Evolutionary conservation across 2,329 filamentous ascomycete species (phyloP), one percentile per base, ranked within the genome.

Genomic region (Pseudocercospora pini-densiflorae): DNA sequence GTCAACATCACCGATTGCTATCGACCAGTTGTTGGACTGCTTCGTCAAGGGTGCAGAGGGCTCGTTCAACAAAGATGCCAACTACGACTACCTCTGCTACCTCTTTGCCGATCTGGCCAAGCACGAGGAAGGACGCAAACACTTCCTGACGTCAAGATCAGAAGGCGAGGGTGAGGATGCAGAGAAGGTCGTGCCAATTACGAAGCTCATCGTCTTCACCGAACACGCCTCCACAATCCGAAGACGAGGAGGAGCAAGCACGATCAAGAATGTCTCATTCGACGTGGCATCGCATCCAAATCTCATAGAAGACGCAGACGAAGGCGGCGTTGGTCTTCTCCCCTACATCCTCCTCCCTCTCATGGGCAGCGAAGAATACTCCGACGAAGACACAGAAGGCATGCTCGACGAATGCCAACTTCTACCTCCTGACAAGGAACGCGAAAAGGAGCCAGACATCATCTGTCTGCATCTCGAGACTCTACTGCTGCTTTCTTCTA

Each of bases 401-500:
- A 97, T 99, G 93, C 84, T 97, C 10, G 89, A 93, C 0, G 95
- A 98, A 77, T 83, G 97, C 69, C 94, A 98, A 80, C 85, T 98
- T 0, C 84, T 98, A 10, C 91, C 93, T 0, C 91, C 93, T 0
- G 93, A 97, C 76, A 98, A 99, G 84, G 84, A 90, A 79, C 88
- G 94, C 47, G 95, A 99, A 70, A 79, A 85, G 3, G 92, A 97
- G 74, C 79, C 81, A 16, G 86, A 87, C 55, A 95, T 97, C 70
- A 85, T 97, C 62, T 88, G 91, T 76, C 95, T 92, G 2, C 94
- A 98, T 77, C 80, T 99, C 21, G 95, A 99, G 81, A 97, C 93
- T 0, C 79, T 99, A 62, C 86, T 94, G 64, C 81, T 99, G 19
- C 80, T 99, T 65, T 94, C 92, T 0, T 94, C 91, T 5, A 94